A percentile compares a stretch with the other conserved stretches of the same genome.
These are phyloP conservation scores for Coniferiporia sulphurascens DNA, from an alignment of 1,284 basidiomycete species.

Conservation along the genomic window DNA sequence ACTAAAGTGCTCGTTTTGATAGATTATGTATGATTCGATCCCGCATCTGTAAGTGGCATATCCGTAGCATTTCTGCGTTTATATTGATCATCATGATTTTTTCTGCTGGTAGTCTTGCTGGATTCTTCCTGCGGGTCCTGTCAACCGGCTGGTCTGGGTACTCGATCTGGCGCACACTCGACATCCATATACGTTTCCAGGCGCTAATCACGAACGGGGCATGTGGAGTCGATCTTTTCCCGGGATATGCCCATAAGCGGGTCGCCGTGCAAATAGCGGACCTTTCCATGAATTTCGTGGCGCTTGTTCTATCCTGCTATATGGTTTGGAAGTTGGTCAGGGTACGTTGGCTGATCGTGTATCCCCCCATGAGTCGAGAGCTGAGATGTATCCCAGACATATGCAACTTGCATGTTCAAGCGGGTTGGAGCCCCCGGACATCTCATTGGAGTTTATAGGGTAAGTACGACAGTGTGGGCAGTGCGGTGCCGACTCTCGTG, in stretches of 20 bases:
- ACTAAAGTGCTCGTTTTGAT: background rate
- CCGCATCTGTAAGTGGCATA: conserved; percentile 36
- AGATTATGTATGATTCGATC: conserved; percentile 42
- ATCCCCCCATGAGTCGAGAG: background rate
- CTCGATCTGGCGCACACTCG: conserved; percentile 41
- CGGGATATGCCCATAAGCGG: conserved; percentile 38
- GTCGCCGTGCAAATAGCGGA: conserved; percentile 39
- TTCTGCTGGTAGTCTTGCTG: conserved; percentile 33
- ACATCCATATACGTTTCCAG: conserved; percentile 32
- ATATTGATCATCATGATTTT: background rate
- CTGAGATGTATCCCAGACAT: conserved; percentile 21
- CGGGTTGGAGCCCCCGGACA: conserved; percentile 47
- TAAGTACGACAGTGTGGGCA: background rate
- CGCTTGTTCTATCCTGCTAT: conserved; percentile 36
- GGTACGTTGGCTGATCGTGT: conserved; percentile 25
- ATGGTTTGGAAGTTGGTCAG: conserved; percentile 44
- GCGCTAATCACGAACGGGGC: conserved; percentile 40
- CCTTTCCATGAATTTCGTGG: conserved; percentile 40
- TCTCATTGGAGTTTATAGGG: conserved; percentile 42
- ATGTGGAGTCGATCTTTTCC: conserved; percentile 42
- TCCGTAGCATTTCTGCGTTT: background rate
- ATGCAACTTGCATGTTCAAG: conserved; percentile 45
- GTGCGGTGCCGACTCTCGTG: background rate
- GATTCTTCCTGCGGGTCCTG: conserved; percentile 41
- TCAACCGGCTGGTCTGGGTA: conserved; percentile 49